A percentile compares a stretch with the other conserved stretches of the same genome.
Conservation (phyloP, 2,329 filamentous ascomycete genomes). For the Tolypocladium ovalisporum region DNA sequence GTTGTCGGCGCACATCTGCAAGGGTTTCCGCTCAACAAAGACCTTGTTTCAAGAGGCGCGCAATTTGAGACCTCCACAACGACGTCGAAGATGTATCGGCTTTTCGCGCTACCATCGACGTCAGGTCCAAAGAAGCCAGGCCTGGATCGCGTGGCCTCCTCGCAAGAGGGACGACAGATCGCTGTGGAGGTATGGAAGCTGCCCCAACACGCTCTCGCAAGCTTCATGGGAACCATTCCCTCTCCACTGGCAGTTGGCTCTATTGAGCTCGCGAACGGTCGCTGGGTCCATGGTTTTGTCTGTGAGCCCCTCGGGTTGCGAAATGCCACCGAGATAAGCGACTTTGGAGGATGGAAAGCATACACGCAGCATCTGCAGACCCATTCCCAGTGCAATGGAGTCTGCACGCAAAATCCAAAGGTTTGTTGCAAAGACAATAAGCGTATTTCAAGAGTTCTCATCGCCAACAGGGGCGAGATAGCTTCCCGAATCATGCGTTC, state of each 20-base stretch:
- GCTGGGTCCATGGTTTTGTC: conserved; percentile 24
- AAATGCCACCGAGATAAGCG: conserved; percentile 19
- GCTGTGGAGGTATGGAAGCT: conserved; percentile 25
- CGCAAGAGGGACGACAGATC: conserved; percentile 13
- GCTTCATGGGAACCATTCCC: conserved; percentile 20
- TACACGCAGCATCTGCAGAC: conserved; percentile 8
- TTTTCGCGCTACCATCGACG: conserved; percentile 15
- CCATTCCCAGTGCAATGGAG: conserved; percentile 1
- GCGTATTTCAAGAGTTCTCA: conserved; percentile 31
- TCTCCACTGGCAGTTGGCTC: conserved; percentile 23
- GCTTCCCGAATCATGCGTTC: conserved; percentile 61
- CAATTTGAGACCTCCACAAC: conserved; percentile 11
- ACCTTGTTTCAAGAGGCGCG: conserved; percentile 19
- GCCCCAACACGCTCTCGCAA: conserved; percentile 15
- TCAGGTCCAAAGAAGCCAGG: conserved; percentile 18
- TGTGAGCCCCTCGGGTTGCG: conserved; percentile 23
- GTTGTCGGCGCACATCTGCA: conserved; percentile 24
- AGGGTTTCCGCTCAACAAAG: conserved; percentile 22
- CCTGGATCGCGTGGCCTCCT: conserved; percentile 13
- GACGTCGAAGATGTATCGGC: conserved; percentile 18
- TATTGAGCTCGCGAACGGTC: conserved; percentile 20
- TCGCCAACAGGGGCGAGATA: conserved; percentile 68
- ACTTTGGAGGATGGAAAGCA: conserved; percentile 18
- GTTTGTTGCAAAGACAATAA: not conserved
- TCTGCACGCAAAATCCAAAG: not conserved